Base-by-base conservation (phyloP, 2,329 filamentous ascomycete genomes). In the Colletotrichum sp. region DNA sequence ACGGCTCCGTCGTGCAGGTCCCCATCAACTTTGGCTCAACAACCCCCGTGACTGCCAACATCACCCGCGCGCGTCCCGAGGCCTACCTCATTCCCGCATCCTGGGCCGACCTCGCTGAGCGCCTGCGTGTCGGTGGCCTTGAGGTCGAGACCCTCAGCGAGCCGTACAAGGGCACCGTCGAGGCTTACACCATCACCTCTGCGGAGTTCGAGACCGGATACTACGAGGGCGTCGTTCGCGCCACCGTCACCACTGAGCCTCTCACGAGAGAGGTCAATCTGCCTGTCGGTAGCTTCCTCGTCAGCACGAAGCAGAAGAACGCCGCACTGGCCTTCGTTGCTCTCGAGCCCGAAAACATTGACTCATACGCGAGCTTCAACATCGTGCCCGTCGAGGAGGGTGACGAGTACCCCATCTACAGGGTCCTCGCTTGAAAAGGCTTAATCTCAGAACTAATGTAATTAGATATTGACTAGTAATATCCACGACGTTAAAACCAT, bases 271-370 rank as follows among this genome's bases (percentile, higher is more conserved):
- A 81, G 8, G 36, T 83, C 0, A 77, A 75, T 3, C 16, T 84
- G 3, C 83, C 83, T 0, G 77, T 76, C 0, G 83, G 83, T 1
- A 82, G 82, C 39, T 84, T 83, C 69, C 74, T 79, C 10, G 78
- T 84, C 2, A 84, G 80, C 77, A 82, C 83, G 2, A 79, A 77
- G 34, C 83, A 84, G 72, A 83, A 83, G 77, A 84, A 83, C 26
- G 81, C 82, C 0, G 83, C 76, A 0, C 59, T 83, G 3, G 82
- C 83, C 0, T 78, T 84, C 10, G 72, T 79, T 10, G 81, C 80
- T 3, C 74, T 84, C 5, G 83, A 84, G 78, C 83, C 83, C 5
- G 83, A 84, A 78, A 82, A 81, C 21, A 81, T 82, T n/a, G 83
- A 84, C 64, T 84, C 83, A 5, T 84, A 82, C 30, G 82, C 79